Evolutionary conservation across 176 grass and related monocot species (phyloP).

Genomic region (Calamus simplicifolius): DNA sequence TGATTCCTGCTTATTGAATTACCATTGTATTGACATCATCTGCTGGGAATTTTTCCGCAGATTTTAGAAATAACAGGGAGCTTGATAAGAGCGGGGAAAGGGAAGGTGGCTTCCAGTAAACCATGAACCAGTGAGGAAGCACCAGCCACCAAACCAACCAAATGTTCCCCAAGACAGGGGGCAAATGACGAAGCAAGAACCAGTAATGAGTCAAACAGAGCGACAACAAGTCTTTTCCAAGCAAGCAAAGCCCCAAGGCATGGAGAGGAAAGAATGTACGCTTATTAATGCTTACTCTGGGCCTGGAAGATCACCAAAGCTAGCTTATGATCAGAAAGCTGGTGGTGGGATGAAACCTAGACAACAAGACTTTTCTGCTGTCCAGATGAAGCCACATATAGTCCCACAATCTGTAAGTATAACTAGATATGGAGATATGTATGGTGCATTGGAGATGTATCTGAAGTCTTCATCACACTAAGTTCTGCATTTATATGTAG

Average conservation of each 20-base stretch:
- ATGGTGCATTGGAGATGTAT: neutral
- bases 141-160: neutral
- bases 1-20: neutral
- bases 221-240: neutral
- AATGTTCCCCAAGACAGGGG: constrained; percentile 22
- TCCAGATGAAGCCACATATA: constrained; percentile 24
- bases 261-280: constrained; percentile 23
- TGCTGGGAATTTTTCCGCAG: constrained; percentile 9
- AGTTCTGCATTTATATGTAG: neutral
- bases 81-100: constrained; percentile 2
- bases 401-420: constrained; percentile 37
- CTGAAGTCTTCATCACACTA: neutral
- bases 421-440: neutral
- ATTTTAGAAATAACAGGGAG: constrained; percentile 15
- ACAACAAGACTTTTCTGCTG: constrained; percentile 20
- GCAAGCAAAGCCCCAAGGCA: constrained; percentile 31
- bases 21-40: neutral
- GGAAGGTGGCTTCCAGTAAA: constrained; percentile 10
- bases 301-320: constrained; percentile 22
- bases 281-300: constrained; percentile 20
- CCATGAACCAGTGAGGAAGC: constrained; percentile 8
- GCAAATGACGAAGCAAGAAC: constrained; percentile 32
- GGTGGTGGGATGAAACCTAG: constrained; percentile 13
- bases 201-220: constrained; percentile 13
- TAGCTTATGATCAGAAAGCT: neutral